Evolutionary conservation across 805 yeast genomes (phyloP).

Genomic region (Candida tallmaniae): DNA sequence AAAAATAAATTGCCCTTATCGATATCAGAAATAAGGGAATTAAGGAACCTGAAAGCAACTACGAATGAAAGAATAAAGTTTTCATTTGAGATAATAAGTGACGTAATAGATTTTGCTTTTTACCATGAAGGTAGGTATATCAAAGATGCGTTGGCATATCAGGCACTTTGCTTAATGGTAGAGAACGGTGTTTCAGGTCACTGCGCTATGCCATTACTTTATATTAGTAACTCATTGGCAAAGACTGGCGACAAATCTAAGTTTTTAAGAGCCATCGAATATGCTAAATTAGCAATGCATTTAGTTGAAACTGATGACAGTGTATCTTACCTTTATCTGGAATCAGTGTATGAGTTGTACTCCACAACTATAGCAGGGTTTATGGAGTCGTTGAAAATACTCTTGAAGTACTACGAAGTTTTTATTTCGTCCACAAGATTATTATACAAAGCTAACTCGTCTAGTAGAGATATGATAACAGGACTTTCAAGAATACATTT

Average conservation of each 20-base stretch:
- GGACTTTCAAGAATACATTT: slow-evolving; percentile 13
- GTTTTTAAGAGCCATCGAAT: slow-evolving; percentile 37
- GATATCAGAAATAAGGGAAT: slow-evolving; percentile 30
- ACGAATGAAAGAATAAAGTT: slow-evolving; percentile 24
- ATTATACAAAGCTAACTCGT: slow-evolving; percentile 7
- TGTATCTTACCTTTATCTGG: slow-evolving; percentile 30
- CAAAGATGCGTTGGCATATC: slow-evolving; percentile 26
- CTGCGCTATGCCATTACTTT: slow-evolving; percentile 36
- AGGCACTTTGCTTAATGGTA: slow-evolving; percentile 30
- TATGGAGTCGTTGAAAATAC: slow-evolving; percentile 34
- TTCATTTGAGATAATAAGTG: slow-evolving; percentile 38
- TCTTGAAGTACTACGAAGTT: slow-evolving; percentile 23
- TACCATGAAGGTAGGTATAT: slow-evolving; percentile 21
- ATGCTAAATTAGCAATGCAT: slow-evolving; percentile 34
- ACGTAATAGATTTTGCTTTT: slow-evolving; percentile 32
- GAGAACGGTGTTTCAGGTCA: slow-evolving; percentile 37
- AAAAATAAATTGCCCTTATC: slow-evolving; percentile 34
- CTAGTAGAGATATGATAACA: slow-evolving; percentile 9
- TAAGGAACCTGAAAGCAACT: slow-evolving; percentile 18
- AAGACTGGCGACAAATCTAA: slow-evolving; percentile 23
- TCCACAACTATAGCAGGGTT: slow-evolving; percentile 37
- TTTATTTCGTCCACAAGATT: slow-evolving; percentile 13
- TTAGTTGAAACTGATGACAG: slow-evolving; percentile 30
- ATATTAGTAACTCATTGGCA: slow-evolving; percentile 32
- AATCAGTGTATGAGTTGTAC: slow-evolving; percentile 39